Base-by-base conservation (phyloP, 108 stramenopile species). In the Parmales sp. region DNA sequence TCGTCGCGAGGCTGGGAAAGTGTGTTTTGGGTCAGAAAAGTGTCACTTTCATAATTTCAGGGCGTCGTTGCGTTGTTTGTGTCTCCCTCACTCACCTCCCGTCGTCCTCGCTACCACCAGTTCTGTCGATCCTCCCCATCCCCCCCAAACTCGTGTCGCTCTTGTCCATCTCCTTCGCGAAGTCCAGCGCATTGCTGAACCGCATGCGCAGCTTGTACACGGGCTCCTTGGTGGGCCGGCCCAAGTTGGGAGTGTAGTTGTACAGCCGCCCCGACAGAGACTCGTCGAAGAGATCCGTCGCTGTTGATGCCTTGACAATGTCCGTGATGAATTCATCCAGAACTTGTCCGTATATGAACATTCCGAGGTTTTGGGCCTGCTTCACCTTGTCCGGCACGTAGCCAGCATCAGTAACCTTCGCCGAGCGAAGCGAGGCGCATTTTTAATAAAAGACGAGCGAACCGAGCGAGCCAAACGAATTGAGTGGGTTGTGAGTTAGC, bases 171-270 rank as follows among this genome's bases (percentile, higher is more conserved):
- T 60, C 54, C 54, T 16, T 20, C 8, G 54, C 54, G 16, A 19
- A 60, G 20, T 60, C 54, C 26, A 60, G 20, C 13, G 54, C 54
- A 60, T 65, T 65, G 4, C 64, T 22, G 38, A 65, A 65, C 64
- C 64, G 22, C 64, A 20, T 65, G 7, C 38, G 38, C 64, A 8
- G 38, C 38, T 65, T 39, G 18, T 65, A 39, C n/a, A 39, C n/a
- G 20, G 64, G 38, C 29, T 65, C 22, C 38, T 11, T 39, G 8
- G 38, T 39, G n/a, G 38, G 22, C 13, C 38, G 11, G 41, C 11
- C 41, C 41, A 43, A 8, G 11, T 11, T 13, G 11, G 11, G 13
- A 8, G 41, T 39, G 38, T 65, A 6, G 2, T 65, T 9, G 43
- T 16, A 43, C 28, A 66, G 25, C 3, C 65, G 1, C 16, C 65